These are phyloP conservation scores for Sugiyamaella xylanicola DNA, from an alignment of 1,139 yeast species.

Conservation along the genomic window DNA sequence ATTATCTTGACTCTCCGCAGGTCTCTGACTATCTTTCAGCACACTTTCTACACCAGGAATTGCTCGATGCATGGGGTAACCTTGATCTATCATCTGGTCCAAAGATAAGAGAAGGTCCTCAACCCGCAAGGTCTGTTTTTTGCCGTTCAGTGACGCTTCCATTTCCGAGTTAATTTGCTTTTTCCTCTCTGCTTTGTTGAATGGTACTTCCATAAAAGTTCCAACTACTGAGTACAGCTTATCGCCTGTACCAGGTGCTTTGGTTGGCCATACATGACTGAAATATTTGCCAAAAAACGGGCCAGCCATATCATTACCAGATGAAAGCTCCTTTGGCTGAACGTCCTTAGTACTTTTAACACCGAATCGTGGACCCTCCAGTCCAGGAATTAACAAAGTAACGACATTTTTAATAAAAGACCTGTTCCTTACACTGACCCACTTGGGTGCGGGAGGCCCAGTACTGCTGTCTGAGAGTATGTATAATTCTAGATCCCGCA, in stretches of 20 bases:
- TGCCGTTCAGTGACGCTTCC: conserved; percentile 10
- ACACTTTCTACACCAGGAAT: not conserved
- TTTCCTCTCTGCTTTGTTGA: conserved; percentile 56
- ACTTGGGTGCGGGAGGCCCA: conserved; percentile 31
- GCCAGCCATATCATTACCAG: conserved; percentile 38
- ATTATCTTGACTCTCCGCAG: too few relatives aligned
- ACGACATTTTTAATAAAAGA: conserved; percentile 54
- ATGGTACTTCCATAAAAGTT: conserved; percentile 57
- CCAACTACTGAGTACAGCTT: conserved; percentile 57
- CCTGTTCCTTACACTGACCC: conserved; percentile 43
- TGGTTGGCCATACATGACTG: conserved; percentile 48
- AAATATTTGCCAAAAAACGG: conserved; percentile 48
- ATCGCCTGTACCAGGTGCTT: conserved; percentile 65
- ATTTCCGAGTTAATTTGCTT: conserved; percentile 30
- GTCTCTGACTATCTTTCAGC: not conserved
- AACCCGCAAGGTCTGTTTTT: conserved; percentile 43
- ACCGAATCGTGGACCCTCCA: conserved; percentile 53
- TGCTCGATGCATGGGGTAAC: conserved; percentile 62
- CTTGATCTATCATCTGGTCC: conserved; percentile 51
- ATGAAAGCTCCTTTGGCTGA: conserved; percentile 27
- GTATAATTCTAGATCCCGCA: conserved; percentile 57
- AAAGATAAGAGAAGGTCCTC: conserved; percentile 55
- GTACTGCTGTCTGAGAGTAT: conserved; percentile 48
- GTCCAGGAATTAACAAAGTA: conserved; percentile 67
- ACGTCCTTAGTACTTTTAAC: conserved; percentile 25